These are phyloP conservation scores for Aspergillus candidus DNA, from an alignment of 2,329 filamentous ascomycete species.

Conservation along the genomic window DNA sequence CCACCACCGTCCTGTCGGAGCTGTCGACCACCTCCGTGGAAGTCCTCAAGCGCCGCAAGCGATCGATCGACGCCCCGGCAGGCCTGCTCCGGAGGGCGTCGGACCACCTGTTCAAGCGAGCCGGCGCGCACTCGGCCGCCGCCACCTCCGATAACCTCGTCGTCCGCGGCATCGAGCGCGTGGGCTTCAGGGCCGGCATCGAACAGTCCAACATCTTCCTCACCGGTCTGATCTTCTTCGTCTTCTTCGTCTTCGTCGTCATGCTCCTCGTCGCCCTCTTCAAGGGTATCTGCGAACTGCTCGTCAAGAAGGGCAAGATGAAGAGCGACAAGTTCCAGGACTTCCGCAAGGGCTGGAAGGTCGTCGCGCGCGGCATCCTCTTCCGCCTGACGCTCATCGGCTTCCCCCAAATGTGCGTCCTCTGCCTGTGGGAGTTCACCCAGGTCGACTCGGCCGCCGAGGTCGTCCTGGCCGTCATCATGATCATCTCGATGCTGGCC, in stretches of 20 bases:
- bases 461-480: slow-evolving; percentile 80
- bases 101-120: slow-evolving; percentile 46
- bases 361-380: slow-evolving; percentile 86
- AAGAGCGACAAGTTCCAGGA: slow-evolving; percentile 81
- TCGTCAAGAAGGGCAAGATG: slow-evolving; percentile 69
- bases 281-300: slow-evolving; percentile 73
- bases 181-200: slow-evolving; percentile 77
- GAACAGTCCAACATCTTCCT: slow-evolving; percentile 91
- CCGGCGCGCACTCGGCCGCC: slow-evolving; percentile 46
- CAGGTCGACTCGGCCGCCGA: slow-evolving; percentile 77
- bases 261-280: slow-evolving; percentile 67
- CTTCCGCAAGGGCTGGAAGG: slow-evolving; percentile 90
- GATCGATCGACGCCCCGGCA: slow-evolving; percentile 42
- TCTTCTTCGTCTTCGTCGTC: slow-evolving; percentile 72
- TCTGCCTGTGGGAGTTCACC: slow-evolving; percentile 92
- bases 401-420: slow-evolving; percentile 82
- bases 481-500: slow-evolving; percentile 71
- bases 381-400: slow-evolving; percentile 87
- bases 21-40: slow-evolving; percentile 73
- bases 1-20: slow-evolving; percentile 69
- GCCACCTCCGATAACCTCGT: slow-evolving; percentile 35
- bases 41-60: slow-evolving; percentile 57
- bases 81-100: slow-evolving; percentile 23
- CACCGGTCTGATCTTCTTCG: slow-evolving; percentile 84
- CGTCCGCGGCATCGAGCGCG: slow-evolving; percentile 79